Evolutionary conservation across 2,329 filamentous ascomycete genomes (phyloP).

Genomic region (Hypoxylon sp.): DNA sequence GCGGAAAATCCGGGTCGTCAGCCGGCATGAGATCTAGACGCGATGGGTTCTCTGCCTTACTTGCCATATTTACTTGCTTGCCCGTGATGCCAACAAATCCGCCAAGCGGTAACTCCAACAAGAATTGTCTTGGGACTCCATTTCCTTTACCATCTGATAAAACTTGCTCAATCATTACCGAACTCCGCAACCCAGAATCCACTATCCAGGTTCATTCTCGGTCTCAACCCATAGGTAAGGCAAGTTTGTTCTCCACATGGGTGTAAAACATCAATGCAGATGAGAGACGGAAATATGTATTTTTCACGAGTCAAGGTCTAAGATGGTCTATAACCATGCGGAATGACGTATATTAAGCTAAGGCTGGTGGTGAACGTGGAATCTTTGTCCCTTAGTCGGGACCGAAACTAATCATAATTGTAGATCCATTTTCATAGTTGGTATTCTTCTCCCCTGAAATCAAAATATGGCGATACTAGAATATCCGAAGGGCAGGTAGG

Average conservation of each 20-base stretch:
- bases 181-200: conserved; percentile 1
- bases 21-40: conserved; percentile 18
- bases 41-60: conserved; percentile 6
- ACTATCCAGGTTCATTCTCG: background rate
- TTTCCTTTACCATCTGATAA: too few relatives aligned
- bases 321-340: background rate
- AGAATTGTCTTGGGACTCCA: conserved; percentile 1
- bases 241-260: too few relatives aligned
- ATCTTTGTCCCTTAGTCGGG: too few relatives aligned
- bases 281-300: too few relatives aligned
- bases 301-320: background rate
- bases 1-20: conserved; percentile 24
- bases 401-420: background rate
- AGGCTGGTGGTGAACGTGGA: too few relatives aligned
- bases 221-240: background rate
- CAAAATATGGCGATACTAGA: conserved; percentile 29
- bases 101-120: conserved; percentile 14
- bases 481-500: conserved; percentile 28
- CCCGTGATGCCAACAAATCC: conserved; percentile 8
- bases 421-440: background rate
- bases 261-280: too few relatives aligned
- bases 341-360: background rate
- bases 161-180: too few relatives aligned
- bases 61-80: conserved; percentile 9
- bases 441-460: background rate